A percentile compares a stretch with the other conserved stretches of the same genome.
Conservation (phyloP, 2,329 filamentous ascomycete species). For the Rhytidhysteron rufulum region DNA sequence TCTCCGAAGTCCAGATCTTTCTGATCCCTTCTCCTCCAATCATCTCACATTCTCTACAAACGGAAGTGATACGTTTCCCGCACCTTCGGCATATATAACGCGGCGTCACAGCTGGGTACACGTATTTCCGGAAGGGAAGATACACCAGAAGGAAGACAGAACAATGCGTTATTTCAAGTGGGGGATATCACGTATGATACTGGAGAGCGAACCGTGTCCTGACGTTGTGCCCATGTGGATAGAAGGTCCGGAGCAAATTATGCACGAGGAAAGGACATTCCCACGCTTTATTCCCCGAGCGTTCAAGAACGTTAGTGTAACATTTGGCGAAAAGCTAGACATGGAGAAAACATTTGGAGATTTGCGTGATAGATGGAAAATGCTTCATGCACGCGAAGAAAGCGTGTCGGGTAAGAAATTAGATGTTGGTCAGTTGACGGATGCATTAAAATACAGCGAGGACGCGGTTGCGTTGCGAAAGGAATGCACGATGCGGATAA, state of each 20-base stretch:
- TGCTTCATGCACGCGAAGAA: constrained; percentile 55
- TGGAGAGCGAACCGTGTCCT: constrained; percentile 83
- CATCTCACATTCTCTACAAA: constrained; percentile 63
- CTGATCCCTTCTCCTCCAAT: constrained; percentile 54
- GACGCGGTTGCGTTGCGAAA: constrained; percentile 75
- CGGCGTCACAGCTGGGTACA: constrained; percentile 84
- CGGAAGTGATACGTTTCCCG: constrained; percentile 61
- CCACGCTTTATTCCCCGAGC: constrained; percentile 77
- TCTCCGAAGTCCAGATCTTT: constrained; percentile 26
- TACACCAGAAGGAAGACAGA: constrained; percentile 77
- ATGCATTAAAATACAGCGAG: constrained; percentile 62
- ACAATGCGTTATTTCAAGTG: constrained; percentile 97
- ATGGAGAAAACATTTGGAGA: constrained; percentile 73
- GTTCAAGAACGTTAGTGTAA: constrained; percentile 66
- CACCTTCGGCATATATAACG: constrained; percentile 67
- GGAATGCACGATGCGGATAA: constrained; percentile 74
- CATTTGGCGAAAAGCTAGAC: constrained; percentile 76
- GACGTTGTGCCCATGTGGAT: constrained; percentile 93
- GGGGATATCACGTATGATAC: constrained; percentile 86
- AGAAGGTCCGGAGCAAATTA: constrained; percentile 81
- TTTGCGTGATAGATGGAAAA: constrained; percentile 69
- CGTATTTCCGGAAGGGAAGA: constrained; percentile 91
- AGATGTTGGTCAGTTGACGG: constrained; percentile 58
- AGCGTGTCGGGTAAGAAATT: constrained; percentile 35
- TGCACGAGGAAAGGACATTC: constrained; percentile 77